Evolutionary conservation across 2,329 filamentous ascomycete genomes (phyloP), one percentile per base, ranked within the genome.

Genomic region (Dothideomycetes sp.): DNA sequence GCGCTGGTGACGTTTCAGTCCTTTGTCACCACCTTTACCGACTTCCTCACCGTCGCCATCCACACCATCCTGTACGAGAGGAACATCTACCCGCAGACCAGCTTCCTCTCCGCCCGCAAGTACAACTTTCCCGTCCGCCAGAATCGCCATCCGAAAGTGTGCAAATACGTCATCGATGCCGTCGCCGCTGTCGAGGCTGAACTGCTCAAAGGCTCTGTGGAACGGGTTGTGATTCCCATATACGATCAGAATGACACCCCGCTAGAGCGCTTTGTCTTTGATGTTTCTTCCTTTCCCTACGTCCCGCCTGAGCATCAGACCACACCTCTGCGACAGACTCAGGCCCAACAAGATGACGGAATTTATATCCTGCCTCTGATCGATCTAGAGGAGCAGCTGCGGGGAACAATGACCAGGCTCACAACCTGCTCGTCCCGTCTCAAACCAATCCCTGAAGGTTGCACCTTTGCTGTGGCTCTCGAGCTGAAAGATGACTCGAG

Each of bases 11-110:
- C 58, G 14, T 64, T 76, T 65, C 53, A 70, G 57, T 58, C 66
- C 38, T 75, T 88, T 48, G 72, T 88, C 47, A 63, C 69, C 42
- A 75, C 79, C 37, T 88, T 94, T 62, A 75, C 74, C 45, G 75
- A 79, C 54, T 94, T 94, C 64, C 74, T 94, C 41, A 84, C 79
- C 45, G 77, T 89, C 46, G 75, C 83, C 51, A 76, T 89, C 47
- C 88, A 95, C 68, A 84, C 85, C 43, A 79, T 95, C 52, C 76
- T 94, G 49, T 89, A 79, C 66, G 78, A 91, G 53, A 83, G 88
- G 50, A 62, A 63, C 44, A 76, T 94, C 53, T 95, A 95, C 60
- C 86, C 88, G 0, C 61, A 65, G 36, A 63, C 75, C 19, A 84
- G 85, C 27, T 95, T 94, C 63, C 73, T 89, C 42, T 77, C 81